Evolutionary conservation across 179 eudicot species (phyloP), one percentile per base, ranked within the genome.

Genomic region (Carnegiea gigantea): DNA sequence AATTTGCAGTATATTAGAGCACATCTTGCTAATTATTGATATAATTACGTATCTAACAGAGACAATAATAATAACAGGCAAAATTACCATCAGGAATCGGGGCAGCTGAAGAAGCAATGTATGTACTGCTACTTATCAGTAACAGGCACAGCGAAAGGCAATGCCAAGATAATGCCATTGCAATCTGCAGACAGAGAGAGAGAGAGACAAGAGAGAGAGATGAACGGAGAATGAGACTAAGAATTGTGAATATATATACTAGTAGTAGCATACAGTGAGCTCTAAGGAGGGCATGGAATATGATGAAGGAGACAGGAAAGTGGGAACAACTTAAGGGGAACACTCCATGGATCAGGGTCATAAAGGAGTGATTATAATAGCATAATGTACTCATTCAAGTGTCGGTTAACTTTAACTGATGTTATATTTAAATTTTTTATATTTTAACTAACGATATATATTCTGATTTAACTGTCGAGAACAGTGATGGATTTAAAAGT

Each of bases 1-100:
- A 48, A 48, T 48, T 51, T 51, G 57, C 18, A 17, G 4, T 51
- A 51, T 17, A 13, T 51, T 51, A 11, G 57, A 51, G 17, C 17
- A 12, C 4, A 17, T 51, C 57, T 12, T 51, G 57, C 8, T 40
- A 40, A 40, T 33, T 33, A 33, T 33, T 2, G 53, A 49, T 5
- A 49, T 49, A 9, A 9, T 49, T 9, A 49, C 14, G 4, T 6
- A 49, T 9, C 1, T 49, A 6, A 49, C 3, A 49, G 53, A 49
- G 14, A 49, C 3, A 3, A 8, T 49, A 6, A 9, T 49, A 0
- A 49, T 49, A 51, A 51, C 57, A 51, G 57, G 12, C 7, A 62
- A 23, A 11, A 8, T 62, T 14, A 84, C 86, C 86, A 67, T 84
- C 76, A 33, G 71, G 65, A 67, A 62, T 36, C 28, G 83, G 81